Conservation (phyloP, 495 filamentous ascomycete genomes). For the Entonaema liquescens region DNA sequence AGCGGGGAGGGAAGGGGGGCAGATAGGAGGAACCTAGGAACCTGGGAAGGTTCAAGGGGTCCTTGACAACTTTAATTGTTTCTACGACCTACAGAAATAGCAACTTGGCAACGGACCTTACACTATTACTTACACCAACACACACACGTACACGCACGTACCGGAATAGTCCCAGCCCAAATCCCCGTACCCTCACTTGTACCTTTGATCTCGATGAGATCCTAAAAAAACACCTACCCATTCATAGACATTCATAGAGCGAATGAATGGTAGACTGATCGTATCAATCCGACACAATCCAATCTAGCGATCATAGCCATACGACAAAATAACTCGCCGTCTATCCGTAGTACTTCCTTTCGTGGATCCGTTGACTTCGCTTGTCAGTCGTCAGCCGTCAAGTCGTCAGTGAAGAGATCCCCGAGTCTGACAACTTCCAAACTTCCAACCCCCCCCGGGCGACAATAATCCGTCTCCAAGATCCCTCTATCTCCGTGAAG, state of each 20-base stretch:
- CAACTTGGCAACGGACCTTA: constrained; percentile 23
- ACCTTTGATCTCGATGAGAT: constrained; percentile 17
- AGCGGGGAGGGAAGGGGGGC: constrained; percentile 25
- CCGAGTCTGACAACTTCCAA: constrained; percentile 24
- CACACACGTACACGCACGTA: constrained; percentile 3
- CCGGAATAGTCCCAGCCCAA: constrained; percentile 16
- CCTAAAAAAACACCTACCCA: not conserved
- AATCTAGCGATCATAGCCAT: constrained; percentile 16
- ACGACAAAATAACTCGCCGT: constrained; percentile 7
- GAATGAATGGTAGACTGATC: constrained; percentile 13
- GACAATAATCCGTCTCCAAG: constrained; percentile 9
- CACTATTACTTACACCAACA: constrained; percentile 16
- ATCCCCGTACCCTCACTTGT: constrained; percentile 4
- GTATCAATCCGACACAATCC: constrained; percentile 4
- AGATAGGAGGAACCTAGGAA: constrained; percentile 14
- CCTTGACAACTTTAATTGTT: constrained; percentile 24
- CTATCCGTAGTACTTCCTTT: constrained; percentile 11
- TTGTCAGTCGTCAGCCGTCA: no score
- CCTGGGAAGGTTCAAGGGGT: constrained; percentile 21
- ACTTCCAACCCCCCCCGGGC: constrained; percentile 2
- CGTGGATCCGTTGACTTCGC: constrained; percentile 15
- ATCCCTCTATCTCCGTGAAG: constrained; percentile 7
- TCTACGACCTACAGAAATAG: constrained; percentile 30
- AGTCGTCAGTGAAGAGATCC: constrained; percentile 5
- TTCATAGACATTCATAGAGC: not conserved